These are phyloP conservation scores for Globisporangium camurandrum DNA, from an alignment of 352 stramenopile genomes.

Conservation along the genomic window DNA sequence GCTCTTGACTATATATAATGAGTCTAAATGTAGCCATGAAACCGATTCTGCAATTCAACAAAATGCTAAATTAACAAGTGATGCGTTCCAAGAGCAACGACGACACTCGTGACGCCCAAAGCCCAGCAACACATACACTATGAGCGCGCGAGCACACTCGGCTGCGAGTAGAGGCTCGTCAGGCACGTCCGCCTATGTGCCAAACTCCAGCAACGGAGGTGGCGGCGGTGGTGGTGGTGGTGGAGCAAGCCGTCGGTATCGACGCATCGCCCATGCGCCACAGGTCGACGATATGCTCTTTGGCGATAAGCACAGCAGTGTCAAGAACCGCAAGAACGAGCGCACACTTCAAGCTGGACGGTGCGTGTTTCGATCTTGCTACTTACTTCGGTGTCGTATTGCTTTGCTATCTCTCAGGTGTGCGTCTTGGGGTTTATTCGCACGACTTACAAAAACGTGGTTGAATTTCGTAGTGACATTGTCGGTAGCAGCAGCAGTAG, in stretches of 20 bases:
- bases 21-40: no score
- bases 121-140: no score
- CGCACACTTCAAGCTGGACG: slow-evolving; percentile 55
- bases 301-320: slow-evolving; percentile 33
- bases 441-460: neutral
- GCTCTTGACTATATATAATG: no score
- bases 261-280: slow-evolving; percentile 41
- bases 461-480: slow-evolving; percentile 24
- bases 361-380: no score
- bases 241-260: slow-evolving; percentile 28
- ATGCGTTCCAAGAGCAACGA: no score
- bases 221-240: slow-evolving; percentile 8
- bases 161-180: slow-evolving; percentile 20
- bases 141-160: slow-evolving; percentile 22
- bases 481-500: slow-evolving; percentile 15
- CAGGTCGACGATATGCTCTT: slow-evolving; percentile 77
- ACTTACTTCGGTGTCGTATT: slow-evolving; percentile 1
- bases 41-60: no score
- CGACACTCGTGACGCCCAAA: no score
- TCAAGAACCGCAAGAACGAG: slow-evolving; percentile 38
- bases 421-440: no score
- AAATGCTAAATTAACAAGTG: no score
- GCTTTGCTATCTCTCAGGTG: neutral
- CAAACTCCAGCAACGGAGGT: slow-evolving; percentile 1
- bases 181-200: neutral